Evolutionary conservation across 163 green algal genomes (phyloP).

Genomic region (Scenedesmus sp.): DNA sequence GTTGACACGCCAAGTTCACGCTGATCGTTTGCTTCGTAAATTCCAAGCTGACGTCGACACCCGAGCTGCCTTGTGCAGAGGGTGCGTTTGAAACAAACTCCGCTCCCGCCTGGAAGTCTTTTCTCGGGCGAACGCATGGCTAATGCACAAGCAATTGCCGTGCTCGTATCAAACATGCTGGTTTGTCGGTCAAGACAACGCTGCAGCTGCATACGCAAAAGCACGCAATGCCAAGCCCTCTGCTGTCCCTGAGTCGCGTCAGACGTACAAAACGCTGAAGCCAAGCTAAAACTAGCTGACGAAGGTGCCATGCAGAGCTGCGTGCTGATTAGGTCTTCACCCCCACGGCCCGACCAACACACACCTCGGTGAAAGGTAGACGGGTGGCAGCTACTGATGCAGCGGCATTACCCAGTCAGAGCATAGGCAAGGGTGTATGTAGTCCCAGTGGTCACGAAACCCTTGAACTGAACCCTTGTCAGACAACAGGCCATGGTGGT

Average conservation of each 20-base stretch:
- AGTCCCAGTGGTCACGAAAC: background rate
- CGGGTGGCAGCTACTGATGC: background rate
- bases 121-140: background rate
- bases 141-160: background rate
- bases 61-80: background rate
- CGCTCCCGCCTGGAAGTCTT: background rate
- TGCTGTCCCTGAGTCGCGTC: background rate
- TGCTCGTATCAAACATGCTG: background rate
- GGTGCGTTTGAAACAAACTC: slow-evolving; percentile 14
- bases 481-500: background rate
- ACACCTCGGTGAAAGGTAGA: background rate
- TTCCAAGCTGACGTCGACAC: background rate
- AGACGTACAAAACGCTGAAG: no score
- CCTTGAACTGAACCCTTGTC: background rate
- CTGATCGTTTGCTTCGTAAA: background rate
- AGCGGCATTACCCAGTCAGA: background rate
- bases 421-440: background rate
- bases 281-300: no score
- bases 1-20: background rate
- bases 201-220: background rate
- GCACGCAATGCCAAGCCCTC: background rate
- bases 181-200: background rate
- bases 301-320: no score
- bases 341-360: background rate
- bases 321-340: background rate